Evolutionary conservation across 2,329 filamentous ascomycete species (phyloP), one percentile per base, ranked within the genome.

Genomic region (Myriangium duriaei): DNA sequence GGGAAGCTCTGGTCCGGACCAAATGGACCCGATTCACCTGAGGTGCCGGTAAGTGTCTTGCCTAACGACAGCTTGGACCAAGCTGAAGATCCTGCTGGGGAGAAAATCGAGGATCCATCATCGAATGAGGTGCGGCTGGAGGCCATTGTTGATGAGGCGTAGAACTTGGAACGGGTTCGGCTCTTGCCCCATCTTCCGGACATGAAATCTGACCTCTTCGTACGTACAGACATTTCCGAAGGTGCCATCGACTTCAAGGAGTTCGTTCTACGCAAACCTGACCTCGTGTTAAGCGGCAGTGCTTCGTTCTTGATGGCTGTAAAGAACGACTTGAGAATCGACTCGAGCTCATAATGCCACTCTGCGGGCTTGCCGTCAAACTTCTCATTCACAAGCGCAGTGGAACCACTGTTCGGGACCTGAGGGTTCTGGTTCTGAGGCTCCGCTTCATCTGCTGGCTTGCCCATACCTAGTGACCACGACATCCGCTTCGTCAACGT

Each of bases 91-190:
- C 69, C 72, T 13, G 84, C 85, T 9, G 91, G 91, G 50, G 84
- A 95, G 84, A 85, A 96, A 32, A 95, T 71, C 2, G 85, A 92
- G 44, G 77, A 82, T 42, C 78, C 76, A 50, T 98, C 91, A 43
- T 98, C 91, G 46, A 98, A 75, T 59, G 88, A 96, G 7, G 88
- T 96, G 35, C 87, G 76, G 54, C 86, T 95, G 0, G 88, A 95
- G 15, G 81, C 86, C 53, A 93, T 75, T 10, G 82, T 85, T 29
- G 81, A 88, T 35, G 75, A 72, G 29, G 80, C 79, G 45, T 91
- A 79, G 17, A 85, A 55, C 43, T 81, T 73, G 15, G 81, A 80
- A 32, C 87, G 71, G 1, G 86, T 93, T 37, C 88, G 76, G 51
- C 81, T 86, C 61, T 93, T 94, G 26, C 76, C 73, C 81, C 85